Base-by-base conservation (phyloP, 306 rosid species). In the Prunus mongolica region DNA sequence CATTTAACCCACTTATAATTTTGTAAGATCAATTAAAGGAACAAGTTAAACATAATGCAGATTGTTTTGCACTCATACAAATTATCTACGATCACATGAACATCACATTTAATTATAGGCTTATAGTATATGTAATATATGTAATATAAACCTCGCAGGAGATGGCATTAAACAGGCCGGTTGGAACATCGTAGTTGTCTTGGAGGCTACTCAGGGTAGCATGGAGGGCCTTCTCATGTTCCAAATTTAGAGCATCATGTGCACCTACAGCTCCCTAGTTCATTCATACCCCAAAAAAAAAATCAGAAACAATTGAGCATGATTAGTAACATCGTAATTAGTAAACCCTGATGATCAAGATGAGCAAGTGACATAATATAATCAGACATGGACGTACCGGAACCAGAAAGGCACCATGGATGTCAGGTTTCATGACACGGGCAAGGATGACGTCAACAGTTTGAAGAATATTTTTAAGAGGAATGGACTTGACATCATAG, bases 81-180 rank as follows among this genome's bases (percentile, higher is more conserved):
- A 57, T 45, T 19, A 49, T 28, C 44, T 27, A 25, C 25, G 2
- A 54, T 16, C 13, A 15, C 12, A 27, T 16, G 52, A 38, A 44
- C 18, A 44, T 15, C 14, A 60, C 8, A 57, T 18, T 25, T 46
- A 19, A 32, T 45, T 19, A 18, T 20, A 18, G 12, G 18, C 11
- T 22, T 62, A 45, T 62, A 47, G 67, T 24, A 65, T 64, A 16
- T 19, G 12, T 28, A 1, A 38, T 8, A 38, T 19, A 49, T 19
- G 12, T 28, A 1, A 38, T 8, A 38, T 19, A 49, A 50, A 91
- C 96, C 91, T 91, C 90, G 89, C 84, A 70, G 19, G 89, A 78
- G 65, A 91, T 74, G 75, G 80, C 80, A 82, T 82, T 85, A 16
- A 84, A 84, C 67, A 84, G 27, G 70, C 68, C 73, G 50, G 82